Conservation (phyloP, 2,329 filamentous ascomycete species). For the Alternaria sp. region DNA sequence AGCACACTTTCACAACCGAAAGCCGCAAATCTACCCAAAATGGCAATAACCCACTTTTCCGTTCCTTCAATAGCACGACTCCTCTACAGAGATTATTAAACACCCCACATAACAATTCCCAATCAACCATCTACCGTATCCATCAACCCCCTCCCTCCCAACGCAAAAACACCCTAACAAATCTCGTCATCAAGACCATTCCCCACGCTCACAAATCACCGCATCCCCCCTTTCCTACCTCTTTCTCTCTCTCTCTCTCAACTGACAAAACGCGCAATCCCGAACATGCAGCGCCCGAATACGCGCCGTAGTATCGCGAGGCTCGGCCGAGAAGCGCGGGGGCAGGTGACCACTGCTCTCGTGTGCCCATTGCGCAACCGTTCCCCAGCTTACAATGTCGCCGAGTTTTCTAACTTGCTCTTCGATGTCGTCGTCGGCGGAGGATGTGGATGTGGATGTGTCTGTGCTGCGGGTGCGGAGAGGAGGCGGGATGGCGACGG, state of each 20-base stretch:
- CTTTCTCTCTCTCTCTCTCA: not conserved
- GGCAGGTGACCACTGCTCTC: not conserved
- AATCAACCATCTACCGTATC: too few relatives aligned
- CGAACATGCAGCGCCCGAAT: conserved; percentile 20
- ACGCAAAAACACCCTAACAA: too few relatives aligned
- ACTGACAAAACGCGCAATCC: conserved; percentile 25
- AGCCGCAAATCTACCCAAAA: too few relatives aligned
- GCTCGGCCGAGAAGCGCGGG: not conserved
- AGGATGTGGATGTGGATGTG: not conserved
- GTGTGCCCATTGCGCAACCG: not conserved
- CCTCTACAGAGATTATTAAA: too few relatives aligned
- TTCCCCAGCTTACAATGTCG: not conserved
- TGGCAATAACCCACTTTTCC: too few relatives aligned
- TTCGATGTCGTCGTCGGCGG: not conserved
- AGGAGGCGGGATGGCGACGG: not conserved
- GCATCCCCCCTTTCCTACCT: too few relatives aligned
- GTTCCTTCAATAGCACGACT: too few relatives aligned
- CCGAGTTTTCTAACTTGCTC: not conserved
- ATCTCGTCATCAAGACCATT: too few relatives aligned
- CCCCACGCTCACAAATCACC: not conserved
- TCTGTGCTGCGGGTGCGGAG: not conserved
- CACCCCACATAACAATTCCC: too few relatives aligned
- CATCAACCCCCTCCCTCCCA: too few relatives aligned
- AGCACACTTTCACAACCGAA: too few relatives aligned
- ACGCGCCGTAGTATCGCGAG: conserved; percentile 12